These are phyloP conservation scores for Apiospora pterosperma DNA, from an alignment of 2,329 filamentous ascomycete species.

Conservation along the genomic window DNA sequence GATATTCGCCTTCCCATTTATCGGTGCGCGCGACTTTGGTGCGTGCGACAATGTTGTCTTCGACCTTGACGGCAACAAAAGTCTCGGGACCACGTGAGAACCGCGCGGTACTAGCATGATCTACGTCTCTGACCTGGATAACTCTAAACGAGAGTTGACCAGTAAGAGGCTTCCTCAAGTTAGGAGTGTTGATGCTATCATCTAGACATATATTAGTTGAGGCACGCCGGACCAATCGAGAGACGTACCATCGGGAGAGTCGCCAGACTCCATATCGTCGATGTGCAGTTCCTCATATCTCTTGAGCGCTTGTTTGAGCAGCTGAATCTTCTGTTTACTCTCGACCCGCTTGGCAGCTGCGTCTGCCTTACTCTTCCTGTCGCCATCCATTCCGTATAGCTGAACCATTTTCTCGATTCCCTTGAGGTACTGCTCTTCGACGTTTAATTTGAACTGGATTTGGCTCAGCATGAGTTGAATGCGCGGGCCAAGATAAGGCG, in stretches of 20 bases:
- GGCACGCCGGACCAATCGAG: slow-evolving; percentile 50
- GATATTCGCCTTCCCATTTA: slow-evolving; percentile 86
- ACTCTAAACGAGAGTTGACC: slow-evolving; percentile 86
- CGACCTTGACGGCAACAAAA: slow-evolving; percentile 93
- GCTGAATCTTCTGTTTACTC: slow-evolving; percentile 95
- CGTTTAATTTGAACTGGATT: slow-evolving; percentile 96
- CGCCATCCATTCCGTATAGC: slow-evolving; percentile 94
- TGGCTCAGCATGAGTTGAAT: slow-evolving; percentile 99
- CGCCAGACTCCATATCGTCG: slow-evolving; percentile 72
- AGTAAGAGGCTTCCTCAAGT: slow-evolving; percentile 91
- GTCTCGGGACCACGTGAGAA: slow-evolving; percentile 93
- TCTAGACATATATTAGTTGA: slow-evolving; percentile 48
- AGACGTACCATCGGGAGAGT: slow-evolving; percentile 58
- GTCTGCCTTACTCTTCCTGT: slow-evolving; percentile 91
- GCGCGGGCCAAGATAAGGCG: slow-evolving; percentile 87
- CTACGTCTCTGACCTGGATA: slow-evolving; percentile 87
- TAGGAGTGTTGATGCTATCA: slow-evolving; percentile 93
- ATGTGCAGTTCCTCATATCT: slow-evolving; percentile 97
- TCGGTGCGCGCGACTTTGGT: slow-evolving; percentile 84
- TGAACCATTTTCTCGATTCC: slow-evolving; percentile 99
- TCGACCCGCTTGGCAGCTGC: slow-evolving; percentile 86
- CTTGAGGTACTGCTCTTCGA: slow-evolving; percentile 98
- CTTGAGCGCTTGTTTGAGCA: slow-evolving; percentile 93
- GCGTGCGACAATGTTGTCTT: slow-evolving; percentile 85
- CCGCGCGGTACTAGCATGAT: slow-evolving; percentile 79